A percentile compares a stretch with the other conserved stretches of the same genome.
Evolutionary conservation across 148 eudicot species (phyloP).

Genomic region (Persicaria tinctoria): DNA sequence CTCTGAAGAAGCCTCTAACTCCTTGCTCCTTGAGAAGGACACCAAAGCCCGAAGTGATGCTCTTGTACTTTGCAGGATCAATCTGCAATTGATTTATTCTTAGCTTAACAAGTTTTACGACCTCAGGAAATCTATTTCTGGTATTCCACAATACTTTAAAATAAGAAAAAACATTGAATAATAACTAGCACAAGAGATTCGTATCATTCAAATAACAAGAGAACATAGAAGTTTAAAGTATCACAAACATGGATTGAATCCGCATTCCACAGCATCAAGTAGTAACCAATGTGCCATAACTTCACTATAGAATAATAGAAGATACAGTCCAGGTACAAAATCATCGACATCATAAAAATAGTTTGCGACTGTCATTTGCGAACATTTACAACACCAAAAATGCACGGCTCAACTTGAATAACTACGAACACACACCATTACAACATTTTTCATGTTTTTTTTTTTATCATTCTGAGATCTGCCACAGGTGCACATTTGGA

Average conservation of each 20-base stretch:
- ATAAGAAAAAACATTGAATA: neutral
- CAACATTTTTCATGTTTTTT: neutral
- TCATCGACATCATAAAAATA: neutral
- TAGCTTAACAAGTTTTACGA: neutral
- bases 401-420: neutral
- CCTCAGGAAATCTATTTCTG: neutral
- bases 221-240: neutral
- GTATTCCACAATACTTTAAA: neutral
- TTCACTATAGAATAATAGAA: neutral
- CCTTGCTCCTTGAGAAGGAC: conserved; percentile 80
- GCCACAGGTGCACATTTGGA: neutral
- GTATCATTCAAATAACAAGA: neutral
- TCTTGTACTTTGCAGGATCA: conserved; percentile 84
- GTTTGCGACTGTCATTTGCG: neutral
- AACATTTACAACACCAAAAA: neutral
- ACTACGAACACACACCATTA: neutral
- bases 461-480: neutral
- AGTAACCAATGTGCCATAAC: neutral
- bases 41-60: conserved; percentile 82
- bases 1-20: conserved; percentile 74
- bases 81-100: conserved; percentile 32
- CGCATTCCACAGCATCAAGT: neutral
- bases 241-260: neutral
- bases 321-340: neutral
- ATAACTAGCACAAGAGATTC: neutral